These are phyloP conservation scores for Albophoma yamanashiensis DNA, from an alignment of 2,329 filamentous ascomycete genomes.

Conservation along the genomic window DNA sequence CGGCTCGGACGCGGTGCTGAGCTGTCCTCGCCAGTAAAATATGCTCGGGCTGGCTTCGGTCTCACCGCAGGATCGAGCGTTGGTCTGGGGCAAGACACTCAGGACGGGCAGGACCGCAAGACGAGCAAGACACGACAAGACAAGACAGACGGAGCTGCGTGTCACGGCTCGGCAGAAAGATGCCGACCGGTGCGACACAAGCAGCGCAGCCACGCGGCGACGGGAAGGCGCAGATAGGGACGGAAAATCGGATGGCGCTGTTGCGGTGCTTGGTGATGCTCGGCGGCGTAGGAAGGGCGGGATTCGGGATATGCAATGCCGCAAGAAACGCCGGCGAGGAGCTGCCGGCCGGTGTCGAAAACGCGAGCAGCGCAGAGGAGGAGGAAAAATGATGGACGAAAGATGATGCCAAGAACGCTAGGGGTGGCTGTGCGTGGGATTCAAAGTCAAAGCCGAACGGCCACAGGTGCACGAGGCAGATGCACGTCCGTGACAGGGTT, in stretches of 20 bases:
- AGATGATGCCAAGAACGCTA: background rate
- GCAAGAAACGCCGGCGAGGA: background rate
- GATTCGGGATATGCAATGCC: background rate
- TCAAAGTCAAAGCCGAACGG: background rate
- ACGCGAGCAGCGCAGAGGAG: background rate
- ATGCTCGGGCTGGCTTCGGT: background rate
- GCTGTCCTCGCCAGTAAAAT: background rate
- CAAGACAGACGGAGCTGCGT: background rate
- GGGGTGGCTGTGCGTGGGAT: background rate
- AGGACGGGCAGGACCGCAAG: background rate
- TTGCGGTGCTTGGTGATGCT: background rate
- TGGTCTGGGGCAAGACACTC: background rate
- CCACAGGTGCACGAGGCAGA: background rate
- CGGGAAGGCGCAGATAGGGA: slow-evolving; percentile 7
- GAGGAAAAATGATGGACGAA: background rate
- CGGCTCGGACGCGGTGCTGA: background rate
- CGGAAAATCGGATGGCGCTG: background rate
- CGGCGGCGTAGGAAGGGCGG: background rate
- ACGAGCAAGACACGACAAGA: slow-evolving; percentile 1
- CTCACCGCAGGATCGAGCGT: background rate
- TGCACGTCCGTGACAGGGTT: background rate
- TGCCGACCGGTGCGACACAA: slow-evolving; percentile 11
- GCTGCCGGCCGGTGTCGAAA: background rate
- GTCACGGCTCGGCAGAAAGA: slow-evolving; percentile 8
- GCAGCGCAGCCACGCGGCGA: slow-evolving; percentile 1